Evolutionary conservation across 352 stramenopile genomes (phyloP), one percentile per base, ranked within the genome.

Genomic region (Phytophthora uliginosa): DNA sequence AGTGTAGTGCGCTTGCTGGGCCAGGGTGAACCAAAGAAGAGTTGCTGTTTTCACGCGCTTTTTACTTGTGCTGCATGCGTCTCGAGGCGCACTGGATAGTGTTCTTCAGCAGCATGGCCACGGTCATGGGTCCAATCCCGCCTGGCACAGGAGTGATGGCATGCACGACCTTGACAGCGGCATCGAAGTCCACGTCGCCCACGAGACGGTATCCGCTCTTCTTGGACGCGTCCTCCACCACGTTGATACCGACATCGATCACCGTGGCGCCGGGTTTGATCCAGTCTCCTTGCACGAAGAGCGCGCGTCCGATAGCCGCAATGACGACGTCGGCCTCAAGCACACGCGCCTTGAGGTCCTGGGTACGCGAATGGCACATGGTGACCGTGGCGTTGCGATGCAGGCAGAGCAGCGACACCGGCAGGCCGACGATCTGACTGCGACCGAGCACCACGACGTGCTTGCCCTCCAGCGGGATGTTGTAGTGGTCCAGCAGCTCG

Each of bases 191-290:
- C 20, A 99, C 98, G 81, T 99, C 98, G 8, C 98, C 98, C 18
- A 99, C 97, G 8, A 99, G 88, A 61, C 92, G 88, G 72, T 99
- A 99, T 0, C 86, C 86, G 17, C 74, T 77, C 34, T 88, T 90
- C 74, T 92, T 93, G 20, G 55, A 83, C 4, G 82, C 62, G 59
- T 97, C 88, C 50, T 99, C 91, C 5, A 99, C 88, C 22, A 90
- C 89, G 79, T 99, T 99, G 66, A 99, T 99, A 20, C 98, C 98
- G 4, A 99, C 98, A 84, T 99, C 98, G 64, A 99, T 97, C 0
- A 99, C 98, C 5, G 98, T 95, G 17, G 95, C 95, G 24, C 97
- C 98, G 0, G 91, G 84, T 79, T 99, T 99, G 63, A 99, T 82
- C 98, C 98, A 99, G 47, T 97, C 85, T 33, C 85, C 90, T 45